A percentile compares a stretch with the other conserved stretches of the same genome.
These are phyloP conservation scores for Daldinia caldariorum DNA, from an alignment of 495 filamentous ascomycete species.

Conservation along the genomic window DNA sequence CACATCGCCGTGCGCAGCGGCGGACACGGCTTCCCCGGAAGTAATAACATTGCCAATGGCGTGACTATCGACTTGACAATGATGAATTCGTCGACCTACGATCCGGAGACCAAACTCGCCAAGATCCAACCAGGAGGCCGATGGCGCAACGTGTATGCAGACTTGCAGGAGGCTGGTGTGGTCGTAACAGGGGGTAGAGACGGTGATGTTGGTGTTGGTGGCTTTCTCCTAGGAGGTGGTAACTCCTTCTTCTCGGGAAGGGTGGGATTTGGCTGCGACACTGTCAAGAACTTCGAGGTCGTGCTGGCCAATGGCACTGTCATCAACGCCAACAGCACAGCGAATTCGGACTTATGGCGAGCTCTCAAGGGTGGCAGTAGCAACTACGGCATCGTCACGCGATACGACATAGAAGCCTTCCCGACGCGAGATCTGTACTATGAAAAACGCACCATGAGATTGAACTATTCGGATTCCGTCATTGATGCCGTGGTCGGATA, in stretches of 20 bases:
- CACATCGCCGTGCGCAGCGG: constrained; percentile 61
- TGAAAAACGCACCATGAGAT: constrained; percentile 31
- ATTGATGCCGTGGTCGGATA: constrained; percentile 46
- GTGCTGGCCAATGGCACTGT: constrained; percentile 62
- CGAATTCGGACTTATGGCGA: constrained; percentile 60
- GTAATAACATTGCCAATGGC: constrained; percentile 56
- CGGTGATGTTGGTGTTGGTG: constrained; percentile 55
- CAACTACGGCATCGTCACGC: constrained; percentile 68
- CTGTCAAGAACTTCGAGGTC: constrained; percentile 61
- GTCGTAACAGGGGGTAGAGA: constrained; percentile 55
- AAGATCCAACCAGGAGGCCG: constrained; percentile 55
- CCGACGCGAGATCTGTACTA: constrained; percentile 44
- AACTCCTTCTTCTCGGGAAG: constrained; percentile 55
- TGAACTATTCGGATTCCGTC: constrained; percentile 26
- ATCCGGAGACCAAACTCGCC: constrained; percentile 49
- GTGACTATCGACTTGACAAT: constrained; percentile 62
- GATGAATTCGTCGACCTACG: constrained; percentile 56
- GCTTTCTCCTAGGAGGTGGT: constrained; percentile 55
- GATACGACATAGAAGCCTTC: constrained; percentile 55
- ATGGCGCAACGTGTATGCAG: constrained; percentile 58
- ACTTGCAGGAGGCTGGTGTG: constrained; percentile 47
- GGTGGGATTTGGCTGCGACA: constrained; percentile 59
- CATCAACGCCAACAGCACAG: constrained; percentile 56
- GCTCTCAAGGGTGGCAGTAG: constrained; percentile 65
- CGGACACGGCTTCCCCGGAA: constrained; percentile 53